Conservation (phyloP, 257 asterid genomes). For the Primulina huaijiensis region DNA sequence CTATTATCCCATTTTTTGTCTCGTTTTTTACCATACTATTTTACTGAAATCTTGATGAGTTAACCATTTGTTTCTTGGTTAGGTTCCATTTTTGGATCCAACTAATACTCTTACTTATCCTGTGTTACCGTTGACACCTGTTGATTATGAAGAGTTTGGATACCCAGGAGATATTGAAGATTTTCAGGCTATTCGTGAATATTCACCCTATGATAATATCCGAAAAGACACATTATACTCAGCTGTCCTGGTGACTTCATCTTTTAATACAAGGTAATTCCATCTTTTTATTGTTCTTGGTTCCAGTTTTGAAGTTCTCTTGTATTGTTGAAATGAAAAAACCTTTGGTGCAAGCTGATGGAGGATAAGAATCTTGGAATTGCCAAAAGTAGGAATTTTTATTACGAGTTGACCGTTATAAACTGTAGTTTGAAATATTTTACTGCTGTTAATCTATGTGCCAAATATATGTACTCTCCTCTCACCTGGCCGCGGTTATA, state of each 20-base stretch:
- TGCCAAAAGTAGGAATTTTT: too few relatives aligned
- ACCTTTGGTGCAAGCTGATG: background rate
- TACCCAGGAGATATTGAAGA: slow-evolving; percentile 83
- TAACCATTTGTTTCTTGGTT: slow-evolving; percentile 23
- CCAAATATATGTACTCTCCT: background rate
- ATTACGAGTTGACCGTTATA: background rate
- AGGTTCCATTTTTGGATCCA: slow-evolving; percentile 94
- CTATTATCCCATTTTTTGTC: background rate
- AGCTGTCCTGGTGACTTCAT: slow-evolving; percentile 68
- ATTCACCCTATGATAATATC: slow-evolving; percentile 89
- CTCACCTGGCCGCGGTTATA: slow-evolving; percentile 9
- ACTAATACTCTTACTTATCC: slow-evolving; percentile 77
- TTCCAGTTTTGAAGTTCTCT: background rate
- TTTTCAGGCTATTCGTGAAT: slow-evolving; percentile 77
- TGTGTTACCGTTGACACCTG: slow-evolving; percentile 66
- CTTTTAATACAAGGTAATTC: slow-evolving; percentile 70
- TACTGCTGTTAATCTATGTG: background rate
- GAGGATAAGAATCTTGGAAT: background rate
- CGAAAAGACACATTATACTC: slow-evolving; percentile 58
- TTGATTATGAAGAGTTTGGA: slow-evolving; percentile 93
- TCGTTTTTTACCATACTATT: background rate
- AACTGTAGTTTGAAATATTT: background rate
- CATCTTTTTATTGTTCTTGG: background rate
- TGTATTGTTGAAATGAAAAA: background rate
- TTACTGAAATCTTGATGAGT: slow-evolving; percentile 31